Conservation (phyloP, 306 rosid genomes). For the Prunus mume region DNA sequence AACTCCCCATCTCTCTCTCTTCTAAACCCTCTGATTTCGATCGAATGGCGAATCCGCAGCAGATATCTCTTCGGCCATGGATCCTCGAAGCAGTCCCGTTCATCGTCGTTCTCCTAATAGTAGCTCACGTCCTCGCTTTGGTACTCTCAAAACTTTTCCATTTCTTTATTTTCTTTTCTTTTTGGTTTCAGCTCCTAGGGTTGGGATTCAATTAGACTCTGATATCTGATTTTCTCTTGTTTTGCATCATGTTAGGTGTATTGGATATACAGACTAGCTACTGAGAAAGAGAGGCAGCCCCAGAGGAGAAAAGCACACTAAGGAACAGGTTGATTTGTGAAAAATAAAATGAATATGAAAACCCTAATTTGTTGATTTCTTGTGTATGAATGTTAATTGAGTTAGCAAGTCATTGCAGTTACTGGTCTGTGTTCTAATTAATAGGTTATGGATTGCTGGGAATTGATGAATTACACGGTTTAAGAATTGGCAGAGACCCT, state of each 20-base stretch:
- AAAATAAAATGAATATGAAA: conserved; percentile 6
- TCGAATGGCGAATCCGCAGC: conserved; percentile 54
- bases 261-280: conserved; percentile 88
- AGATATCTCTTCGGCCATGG: conserved; percentile 59
- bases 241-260: conserved; percentile 45
- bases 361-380: conserved; percentile 37
- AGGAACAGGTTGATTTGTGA: conserved; percentile 20
- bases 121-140: conserved; percentile 84
- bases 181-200: background rate
- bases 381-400: background rate
- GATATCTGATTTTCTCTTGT: conserved; percentile 10
- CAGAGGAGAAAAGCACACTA: conserved; percentile 76
- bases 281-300: conserved; percentile 67
- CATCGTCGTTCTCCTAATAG: conserved; percentile 58
- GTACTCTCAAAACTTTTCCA: conserved; percentile 26
- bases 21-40: background rate
- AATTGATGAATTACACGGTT: conserved; percentile 10
- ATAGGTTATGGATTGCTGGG: conserved; percentile 3
- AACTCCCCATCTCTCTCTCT: background rate
- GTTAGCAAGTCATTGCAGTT: conserved; percentile 7
- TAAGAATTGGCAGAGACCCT: background rate
- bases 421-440: background rate
- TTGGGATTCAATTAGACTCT: background rate
- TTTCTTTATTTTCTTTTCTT: background rate
- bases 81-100: conserved; percentile 55